Conservation (phyloP, 1,284 basidiomycete genomes). For the Malassezia obtusa region DNA sequence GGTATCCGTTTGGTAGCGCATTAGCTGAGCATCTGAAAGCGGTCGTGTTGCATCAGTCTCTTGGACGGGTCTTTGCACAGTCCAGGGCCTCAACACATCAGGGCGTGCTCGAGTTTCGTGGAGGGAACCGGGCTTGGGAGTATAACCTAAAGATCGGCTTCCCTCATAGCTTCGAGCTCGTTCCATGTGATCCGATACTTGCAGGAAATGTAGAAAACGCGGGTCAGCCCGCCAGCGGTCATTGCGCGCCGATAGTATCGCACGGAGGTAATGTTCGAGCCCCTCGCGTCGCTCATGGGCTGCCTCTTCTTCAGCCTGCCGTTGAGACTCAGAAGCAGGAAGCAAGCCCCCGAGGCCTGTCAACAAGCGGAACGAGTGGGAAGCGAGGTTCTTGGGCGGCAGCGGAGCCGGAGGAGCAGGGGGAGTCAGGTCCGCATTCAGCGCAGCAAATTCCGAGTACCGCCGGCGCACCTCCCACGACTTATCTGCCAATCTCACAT, state of each 20-base stretch:
- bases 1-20: slow-evolving; percentile 63
- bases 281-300: slow-evolving; percentile 64
- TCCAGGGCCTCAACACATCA: background rate
- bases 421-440: slow-evolving; percentile 69
- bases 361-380: slow-evolving; percentile 33
- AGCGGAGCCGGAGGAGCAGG: slow-evolving; percentile 63
- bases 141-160: too few relatives aligned
- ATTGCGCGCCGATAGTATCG: slow-evolving; percentile 70
- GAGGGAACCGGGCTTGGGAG: too few relatives aligned
- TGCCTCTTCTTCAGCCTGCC: slow-evolving; percentile 48
- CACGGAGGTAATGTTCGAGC: slow-evolving; percentile 75
- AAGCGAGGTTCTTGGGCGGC: slow-evolving; percentile 69
- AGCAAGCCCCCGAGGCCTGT: slow-evolving; percentile 18
- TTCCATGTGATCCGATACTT: slow-evolving; percentile 52
- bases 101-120: too few relatives aligned
- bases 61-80: background rate
- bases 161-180: background rate
- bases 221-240: slow-evolving; percentile 68
- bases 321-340: background rate
- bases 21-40: slow-evolving; percentile 68
- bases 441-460: slow-evolving; percentile 82
- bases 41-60: slow-evolving; percentile 80
- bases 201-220: slow-evolving; percentile 76
- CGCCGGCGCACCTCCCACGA: slow-evolving; percentile 86
- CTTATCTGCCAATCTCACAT: slow-evolving; percentile 61